Evolutionary conservation across 306 rosid species (phyloP), one percentile per base, ranked within the genome.

Genomic region (Bauhinia variegata): DNA sequence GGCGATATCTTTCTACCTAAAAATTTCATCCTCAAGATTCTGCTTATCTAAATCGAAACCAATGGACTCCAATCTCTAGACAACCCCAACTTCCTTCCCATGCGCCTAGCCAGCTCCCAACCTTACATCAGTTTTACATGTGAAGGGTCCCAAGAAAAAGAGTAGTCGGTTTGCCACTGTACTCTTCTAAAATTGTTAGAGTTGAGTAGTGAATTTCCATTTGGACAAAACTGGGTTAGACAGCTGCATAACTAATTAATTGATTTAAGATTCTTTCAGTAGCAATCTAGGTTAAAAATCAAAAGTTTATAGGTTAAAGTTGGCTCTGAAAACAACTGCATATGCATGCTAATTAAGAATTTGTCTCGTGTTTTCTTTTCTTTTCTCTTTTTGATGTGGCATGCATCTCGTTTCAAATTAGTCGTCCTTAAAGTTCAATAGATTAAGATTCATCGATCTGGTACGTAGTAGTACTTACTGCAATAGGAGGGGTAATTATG

Each of bases 1-100:
- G 80, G 65, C 7, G 85, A 87, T 74, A 66, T 74, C 49, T 87
- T 85, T 87, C 85, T 83, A 85, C 85, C 86, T 75, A 58, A 32
- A 82, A 54, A 57, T 83, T 80, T 83, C 78, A 54, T 43, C 67
- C 68, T 73, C 78, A 82, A 82, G 83, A 73, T 76, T 59, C 71
- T 79, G 23, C 8, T 30, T 6, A 2, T 36, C 18, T 5, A 23
- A 32, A 11, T 48, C n/a, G n/a, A n/a, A n/a, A n/a, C n/a, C n/a
- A n/a, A n/a, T n/a, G n/a, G n/a, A n/a, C n/a, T n/a, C n/a, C n/a
- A 23, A 23, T 23, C 28, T 23, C 28, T 23, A n/a, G n/a, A n/a
- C n/a, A n/a, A 23, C 6, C 65, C 65, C 36, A 18, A 16, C 8
- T 14, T 48, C 18, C 63, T 34, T 12, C 9, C 44, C 18, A 7